Conservation (phyloP, 2,329 filamentous ascomycete genomes). For the Paecilomyces sp. region DNA sequence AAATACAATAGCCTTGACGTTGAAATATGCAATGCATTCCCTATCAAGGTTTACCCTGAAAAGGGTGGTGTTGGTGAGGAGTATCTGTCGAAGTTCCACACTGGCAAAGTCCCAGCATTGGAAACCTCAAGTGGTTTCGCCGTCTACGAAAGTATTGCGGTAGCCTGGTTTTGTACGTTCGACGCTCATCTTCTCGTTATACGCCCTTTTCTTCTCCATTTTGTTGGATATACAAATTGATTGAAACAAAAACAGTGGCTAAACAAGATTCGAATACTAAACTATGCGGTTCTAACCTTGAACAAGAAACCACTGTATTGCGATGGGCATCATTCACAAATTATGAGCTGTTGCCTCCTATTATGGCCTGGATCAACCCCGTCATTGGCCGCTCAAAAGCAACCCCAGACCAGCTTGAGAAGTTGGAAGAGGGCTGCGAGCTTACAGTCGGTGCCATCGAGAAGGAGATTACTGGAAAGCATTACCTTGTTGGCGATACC, state of each 20-base stretch:
- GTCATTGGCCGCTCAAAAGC: constrained; percentile 1
- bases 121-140: neutral
- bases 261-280: constrained; percentile 1
- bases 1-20: neutral
- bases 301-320: neutral
- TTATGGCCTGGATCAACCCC: constrained; percentile 1
- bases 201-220: neutral
- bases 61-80: neutral
- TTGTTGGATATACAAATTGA: neutral
- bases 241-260: neutral
- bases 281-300: neutral
- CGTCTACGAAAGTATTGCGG: constrained; percentile 1
- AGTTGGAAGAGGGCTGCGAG: constrained; percentile 1
- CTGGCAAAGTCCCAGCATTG: neutral
- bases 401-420: neutral
- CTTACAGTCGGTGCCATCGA: constrained; percentile 1
- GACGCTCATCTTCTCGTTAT: neutral
- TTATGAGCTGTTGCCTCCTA: constrained; percentile 1
- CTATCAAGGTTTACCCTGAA: constrained; percentile 1
- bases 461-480: constrained; percentile 1
- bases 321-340: constrained; percentile 3
- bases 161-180: neutral
- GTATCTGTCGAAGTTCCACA: constrained; percentile 1
- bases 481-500: neutral
- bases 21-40: neutral